Percentiles rank a stretch among this genome's conserved stretches.
These are phyloP conservation scores for Protomyces gravidus DNA, from an alignment of 1,139 yeast genomes.

Conservation along the genomic window DNA sequence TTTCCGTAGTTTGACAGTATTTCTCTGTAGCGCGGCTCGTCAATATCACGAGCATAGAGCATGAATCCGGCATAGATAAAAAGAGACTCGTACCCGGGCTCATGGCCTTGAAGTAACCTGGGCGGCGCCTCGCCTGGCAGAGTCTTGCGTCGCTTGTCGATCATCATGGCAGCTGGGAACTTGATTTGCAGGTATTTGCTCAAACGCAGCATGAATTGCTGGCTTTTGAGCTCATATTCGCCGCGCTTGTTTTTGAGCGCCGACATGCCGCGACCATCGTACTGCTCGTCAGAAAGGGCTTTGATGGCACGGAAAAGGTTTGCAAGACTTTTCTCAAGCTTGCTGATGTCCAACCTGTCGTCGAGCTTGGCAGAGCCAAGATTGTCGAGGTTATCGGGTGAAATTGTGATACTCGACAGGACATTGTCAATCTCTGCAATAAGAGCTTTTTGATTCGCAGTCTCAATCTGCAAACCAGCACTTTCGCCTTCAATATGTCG, in stretches of 20 bases:
- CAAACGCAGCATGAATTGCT: constrained; percentile 26
- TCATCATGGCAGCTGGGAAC: constrained; percentile 26
- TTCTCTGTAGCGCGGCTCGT: constrained; percentile 42
- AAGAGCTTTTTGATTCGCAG: constrained; percentile 71
- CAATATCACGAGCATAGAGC: constrained; percentile 61
- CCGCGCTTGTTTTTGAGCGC: constrained; percentile 34
- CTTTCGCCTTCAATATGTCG: constrained; percentile 69
- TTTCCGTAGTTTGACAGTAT: constrained; percentile 42
- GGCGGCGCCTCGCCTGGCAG: constrained; percentile 2
- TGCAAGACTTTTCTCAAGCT: constrained; percentile 57
- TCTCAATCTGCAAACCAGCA: constrained; percentile 76
- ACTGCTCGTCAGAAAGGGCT: constrained; percentile 44
- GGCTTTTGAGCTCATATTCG: constrained; percentile 26
- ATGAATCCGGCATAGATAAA: constrained; percentile 55
- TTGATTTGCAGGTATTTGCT: constrained; percentile 27
- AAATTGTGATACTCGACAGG: constrained; percentile 63
- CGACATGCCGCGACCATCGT: constrained; percentile 45
- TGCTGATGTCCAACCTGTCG: constrained; percentile 43
- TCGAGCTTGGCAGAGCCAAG: constrained; percentile 46
- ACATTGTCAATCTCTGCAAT: constrained; percentile 67
- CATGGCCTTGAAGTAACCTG: constrained; percentile 19
- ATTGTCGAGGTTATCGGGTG: constrained; percentile 52
- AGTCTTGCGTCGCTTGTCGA: neutral
- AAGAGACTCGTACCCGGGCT: constrained; percentile 20
- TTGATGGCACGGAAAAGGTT: constrained; percentile 60